Evolutionary conservation across 768 basidiomycete species (phyloP).

Genomic region (Auricularia cornea): DNA sequence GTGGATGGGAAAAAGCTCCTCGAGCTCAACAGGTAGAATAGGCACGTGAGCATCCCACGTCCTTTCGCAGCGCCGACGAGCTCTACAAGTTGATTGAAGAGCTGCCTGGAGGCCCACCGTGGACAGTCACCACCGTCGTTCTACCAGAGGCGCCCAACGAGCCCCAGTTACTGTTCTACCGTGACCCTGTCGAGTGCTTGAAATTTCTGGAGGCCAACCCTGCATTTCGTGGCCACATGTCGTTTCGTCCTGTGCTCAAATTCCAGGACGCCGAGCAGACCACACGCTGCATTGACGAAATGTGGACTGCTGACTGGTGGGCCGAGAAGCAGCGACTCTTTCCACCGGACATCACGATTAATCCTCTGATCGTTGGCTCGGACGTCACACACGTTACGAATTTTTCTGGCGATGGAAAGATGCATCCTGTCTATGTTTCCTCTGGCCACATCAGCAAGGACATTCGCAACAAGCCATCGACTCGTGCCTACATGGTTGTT

Average conservation of each 20-base stretch:
- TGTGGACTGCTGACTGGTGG: not conserved
- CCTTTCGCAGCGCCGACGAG: not conserved
- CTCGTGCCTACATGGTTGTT: not conserved
- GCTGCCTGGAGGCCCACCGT: not conserved
- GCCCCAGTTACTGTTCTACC: slow-evolving; percentile 1
- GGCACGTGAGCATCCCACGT: not conserved
- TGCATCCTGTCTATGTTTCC: not conserved
- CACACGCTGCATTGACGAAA: not conserved
- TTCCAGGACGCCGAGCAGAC: not conserved
- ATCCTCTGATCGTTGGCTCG: not conserved
- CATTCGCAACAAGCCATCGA: not conserved
- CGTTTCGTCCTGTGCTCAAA: not conserved
- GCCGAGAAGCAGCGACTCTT: not conserved
- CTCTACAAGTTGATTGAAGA: not conserved
- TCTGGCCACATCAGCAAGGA: not conserved
- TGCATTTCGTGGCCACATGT: slow-evolving; percentile 1
- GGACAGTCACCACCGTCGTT: not conserved
- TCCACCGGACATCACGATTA: not conserved
- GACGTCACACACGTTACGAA: not conserved
- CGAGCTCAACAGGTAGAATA: no score
- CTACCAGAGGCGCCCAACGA: slow-evolving; percentile 1
- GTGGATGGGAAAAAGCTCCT: no score
- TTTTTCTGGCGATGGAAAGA: not conserved
- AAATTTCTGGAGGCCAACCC: slow-evolving; percentile 3
- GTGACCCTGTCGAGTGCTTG: slow-evolving; percentile 7